A percentile compares a stretch with the other conserved stretches of the same genome.
Conservation (phyloP, 768 basidiomycete genomes). For the Trametes coccinea region DNA sequence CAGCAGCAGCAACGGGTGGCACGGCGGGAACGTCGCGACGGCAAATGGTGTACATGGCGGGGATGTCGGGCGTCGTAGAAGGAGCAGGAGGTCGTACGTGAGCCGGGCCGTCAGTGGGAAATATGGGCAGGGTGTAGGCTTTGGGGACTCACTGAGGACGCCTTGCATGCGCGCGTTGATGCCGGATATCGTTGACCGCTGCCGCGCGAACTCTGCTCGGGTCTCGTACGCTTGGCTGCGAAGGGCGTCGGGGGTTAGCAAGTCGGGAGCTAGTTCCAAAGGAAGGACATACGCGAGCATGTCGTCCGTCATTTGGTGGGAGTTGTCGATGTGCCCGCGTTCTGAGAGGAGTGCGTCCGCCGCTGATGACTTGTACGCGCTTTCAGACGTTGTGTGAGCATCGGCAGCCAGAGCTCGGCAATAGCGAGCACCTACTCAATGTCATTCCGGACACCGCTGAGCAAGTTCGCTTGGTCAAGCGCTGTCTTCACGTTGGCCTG, state of each 20-base stretch:
- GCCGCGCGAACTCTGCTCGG: constrained; percentile 85
- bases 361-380: constrained; percentile 86
- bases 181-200: constrained; percentile 69
- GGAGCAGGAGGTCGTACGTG: no score
- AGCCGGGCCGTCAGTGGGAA: background rate
- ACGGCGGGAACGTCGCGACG: background rate
- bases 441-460: constrained; percentile 91
- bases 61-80: background rate
- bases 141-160: constrained; percentile 67
- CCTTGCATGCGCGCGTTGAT: constrained; percentile 85
- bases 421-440: constrained; percentile 68
- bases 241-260: background rate
- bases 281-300: constrained; percentile 68
- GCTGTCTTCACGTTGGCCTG: constrained; percentile 82
- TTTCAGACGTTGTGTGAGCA: no score
- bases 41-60: background rate
- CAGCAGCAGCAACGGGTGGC: background rate
- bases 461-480: constrained; percentile 81
- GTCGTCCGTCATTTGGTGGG: constrained; percentile 93
- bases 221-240: constrained; percentile 96
- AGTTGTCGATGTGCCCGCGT: constrained; percentile 86
- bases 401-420: no score
- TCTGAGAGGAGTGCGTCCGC: constrained; percentile 88
- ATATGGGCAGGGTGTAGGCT: background rate
- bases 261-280: background rate